Percentiles rank a stretch among this genome's conserved stretches.
These are phyloP conservation scores for Aspergillus persii DNA, from an alignment of 2,329 filamentous ascomycete genomes.

Conservation along the genomic window DNA sequence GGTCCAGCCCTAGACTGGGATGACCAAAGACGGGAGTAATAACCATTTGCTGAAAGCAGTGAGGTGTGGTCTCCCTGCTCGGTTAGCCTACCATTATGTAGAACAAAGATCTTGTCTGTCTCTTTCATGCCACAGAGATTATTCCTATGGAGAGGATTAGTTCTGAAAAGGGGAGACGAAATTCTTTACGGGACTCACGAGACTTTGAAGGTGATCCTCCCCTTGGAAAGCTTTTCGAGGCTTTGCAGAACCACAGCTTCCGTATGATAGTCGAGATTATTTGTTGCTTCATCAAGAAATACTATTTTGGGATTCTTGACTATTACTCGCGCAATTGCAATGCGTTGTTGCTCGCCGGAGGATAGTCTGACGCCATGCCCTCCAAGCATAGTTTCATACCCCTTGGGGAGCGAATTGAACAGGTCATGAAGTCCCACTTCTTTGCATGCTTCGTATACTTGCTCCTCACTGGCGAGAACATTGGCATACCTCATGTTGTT, in stretches of 20 bases:
- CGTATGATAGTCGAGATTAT: slow-evolving; percentile 48
- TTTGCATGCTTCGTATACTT: slow-evolving; percentile 60
- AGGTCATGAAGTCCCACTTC: slow-evolving; percentile 64
- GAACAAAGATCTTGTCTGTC: slow-evolving; percentile 65
- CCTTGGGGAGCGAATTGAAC: slow-evolving; percentile 57
- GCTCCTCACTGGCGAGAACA: slow-evolving; percentile 59
- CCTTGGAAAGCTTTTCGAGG: slow-evolving; percentile 46
- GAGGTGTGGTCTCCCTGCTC: slow-evolving; percentile 63
- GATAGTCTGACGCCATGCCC: slow-evolving; percentile 51
- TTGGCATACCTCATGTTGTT: slow-evolving; percentile 65
- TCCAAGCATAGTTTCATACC: slow-evolving; percentile 50
- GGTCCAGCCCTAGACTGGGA: slow-evolving; percentile 31
- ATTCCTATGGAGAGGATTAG: neutral
- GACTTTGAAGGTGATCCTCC: slow-evolving; percentile 53
- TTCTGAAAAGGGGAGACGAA: neutral
- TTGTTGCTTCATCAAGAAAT: slow-evolving; percentile 53
- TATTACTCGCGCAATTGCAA: slow-evolving; percentile 50
- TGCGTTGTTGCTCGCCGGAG: slow-evolving; percentile 52
- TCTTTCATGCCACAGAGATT: slow-evolving; percentile 55
- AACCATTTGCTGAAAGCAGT: slow-evolving; percentile 57
- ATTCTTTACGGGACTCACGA: neutral
- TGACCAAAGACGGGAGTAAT: slow-evolving; percentile 65
- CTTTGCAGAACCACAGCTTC: slow-evolving; percentile 48
- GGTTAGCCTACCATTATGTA: slow-evolving; percentile 61
- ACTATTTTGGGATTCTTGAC: slow-evolving; percentile 45